A percentile compares a stretch with the other conserved stretches of the same genome.
These are phyloP conservation scores for Trichosporon coremiiforme DNA, from an alignment of 1,284 basidiomycete species.

Conservation along the genomic window DNA sequence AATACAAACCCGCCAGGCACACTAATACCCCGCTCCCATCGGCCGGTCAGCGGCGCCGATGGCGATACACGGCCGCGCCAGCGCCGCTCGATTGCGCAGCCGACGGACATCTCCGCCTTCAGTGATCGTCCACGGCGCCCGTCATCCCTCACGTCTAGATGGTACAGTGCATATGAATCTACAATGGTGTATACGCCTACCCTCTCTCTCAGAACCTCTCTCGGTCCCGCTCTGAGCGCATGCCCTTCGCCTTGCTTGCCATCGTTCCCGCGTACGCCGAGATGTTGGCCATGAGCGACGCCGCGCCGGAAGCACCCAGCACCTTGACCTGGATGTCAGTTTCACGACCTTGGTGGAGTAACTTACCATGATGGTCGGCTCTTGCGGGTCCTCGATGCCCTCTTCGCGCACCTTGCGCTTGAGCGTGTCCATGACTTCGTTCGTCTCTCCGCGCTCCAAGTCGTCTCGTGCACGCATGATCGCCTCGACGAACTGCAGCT, in stretches of 20 bases:
- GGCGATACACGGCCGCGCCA: not conserved
- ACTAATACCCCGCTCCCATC: not conserved
- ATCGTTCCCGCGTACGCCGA: conserved; percentile 38
- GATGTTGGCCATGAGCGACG: conserved; percentile 44
- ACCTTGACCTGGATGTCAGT: conserved; percentile 44
- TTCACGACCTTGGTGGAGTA: too few species aligned
- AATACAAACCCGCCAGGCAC: not conserved
- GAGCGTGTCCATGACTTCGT: conserved; percentile 90
- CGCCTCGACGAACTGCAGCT: conserved; percentile 85
- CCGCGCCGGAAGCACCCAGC: conserved; percentile 35
- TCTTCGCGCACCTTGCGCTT: conserved; percentile 91
- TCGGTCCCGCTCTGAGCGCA: not conserved
- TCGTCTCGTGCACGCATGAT: conserved; percentile 88
- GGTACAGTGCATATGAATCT: conserved; percentile 17
- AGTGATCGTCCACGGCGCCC: not conserved
- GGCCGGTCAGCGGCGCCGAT: not conserved
- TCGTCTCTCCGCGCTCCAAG: conserved; percentile 81
- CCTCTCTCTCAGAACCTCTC: conserved; percentile 1
- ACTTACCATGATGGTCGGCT: conserved; percentile 63
- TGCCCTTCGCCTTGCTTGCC: conserved; percentile 17
- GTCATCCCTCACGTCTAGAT: not conserved
- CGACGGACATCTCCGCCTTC: conserved; percentile 9
- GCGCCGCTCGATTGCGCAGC: not conserved
- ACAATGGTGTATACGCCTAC: conserved; percentile 17
- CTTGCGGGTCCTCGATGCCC: conserved; percentile 69